Evolutionary conservation across 352 stramenopile genomes (phyloP), one percentile per base, ranked within the genome.

Genomic region (Pythium aquatile): DNA sequence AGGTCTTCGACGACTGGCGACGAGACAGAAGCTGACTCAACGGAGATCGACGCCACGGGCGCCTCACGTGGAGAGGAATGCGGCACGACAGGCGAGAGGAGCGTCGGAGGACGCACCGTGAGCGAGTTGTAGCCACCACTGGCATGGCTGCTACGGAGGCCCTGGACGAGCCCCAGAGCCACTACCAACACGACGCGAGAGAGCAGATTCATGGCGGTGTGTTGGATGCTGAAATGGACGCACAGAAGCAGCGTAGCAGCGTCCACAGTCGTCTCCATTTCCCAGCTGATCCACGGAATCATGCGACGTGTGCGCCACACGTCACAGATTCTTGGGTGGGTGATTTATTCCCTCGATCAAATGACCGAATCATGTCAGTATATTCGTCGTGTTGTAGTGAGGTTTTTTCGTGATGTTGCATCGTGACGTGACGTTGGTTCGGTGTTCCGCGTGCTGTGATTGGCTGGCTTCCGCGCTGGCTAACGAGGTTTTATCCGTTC

Each of bases 341-440:
- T 46, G 39, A 46, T 5, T 46, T 16, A 24, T 16, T 46, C 35
- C 54, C n/a, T 58, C 52, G 11, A 13, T 51, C 16, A 37, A 60
- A 7, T 61, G 55, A 5, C 39, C 39, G 39, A 46, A 46, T 39
- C 54, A 60, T 48, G 54, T 49, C 54, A 60, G 39, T 61, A 26
- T 17, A 16, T 47, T 58, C 52, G 56, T 63, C 44, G 56, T 63
- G 44, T 46, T 32, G 30, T 60, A 13, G 20, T 26, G 56, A 63
- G 56, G 56, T 63, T 63, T 55, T 63, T 47, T 16, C 5, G 5
- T 13, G 28, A 28, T 24, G 16, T 9, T 26, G 5, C 39, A 46
- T 17, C 39, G 39, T 46, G 39, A 46, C 39, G 39, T 46, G 10
- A 46, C 39, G 13, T n/a, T 5, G 39, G 44, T 53, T 24, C 28